Conservation (phyloP, 1,139 yeast species). For the Pichia sp. region DNA sequence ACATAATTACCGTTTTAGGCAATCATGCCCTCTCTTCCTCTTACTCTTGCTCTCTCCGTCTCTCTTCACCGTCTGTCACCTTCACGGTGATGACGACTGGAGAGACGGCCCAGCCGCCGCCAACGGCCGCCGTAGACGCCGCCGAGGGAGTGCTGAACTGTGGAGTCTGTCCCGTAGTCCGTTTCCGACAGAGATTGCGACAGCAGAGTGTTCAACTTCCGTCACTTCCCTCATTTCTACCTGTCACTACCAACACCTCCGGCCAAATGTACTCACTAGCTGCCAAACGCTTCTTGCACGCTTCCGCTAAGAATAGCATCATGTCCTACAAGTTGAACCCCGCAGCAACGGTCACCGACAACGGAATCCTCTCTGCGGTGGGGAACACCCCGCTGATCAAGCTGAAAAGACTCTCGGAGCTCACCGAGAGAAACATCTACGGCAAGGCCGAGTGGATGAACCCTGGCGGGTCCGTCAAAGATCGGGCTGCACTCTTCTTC, state of each 20-base stretch:
- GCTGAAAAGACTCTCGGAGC: conserved; percentile 56
- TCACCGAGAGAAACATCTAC: conserved; percentile 74
- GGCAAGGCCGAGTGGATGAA: conserved; percentile 91
- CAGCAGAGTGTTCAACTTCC: too few species aligned
- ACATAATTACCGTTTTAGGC: neutral
- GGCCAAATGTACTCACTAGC: conserved; percentile 2
- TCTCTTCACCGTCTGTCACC: too few species aligned
- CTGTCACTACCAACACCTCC: too few species aligned
- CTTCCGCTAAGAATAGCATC: neutral
- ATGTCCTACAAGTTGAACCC: conserved; percentile 11
- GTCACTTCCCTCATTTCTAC: too few species aligned
- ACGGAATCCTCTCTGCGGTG: conserved; percentile 35
- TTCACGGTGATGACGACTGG: too few species aligned
- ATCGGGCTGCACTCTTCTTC: conserved; percentile 79
- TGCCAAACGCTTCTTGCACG: conserved; percentile 7
- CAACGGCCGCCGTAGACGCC: neutral
- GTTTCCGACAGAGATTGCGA: too few species aligned
- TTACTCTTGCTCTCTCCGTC: neutral
- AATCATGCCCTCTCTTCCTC: neutral
- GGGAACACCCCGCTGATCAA: conserved; percentile 84
- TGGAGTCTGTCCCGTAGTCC: too few species aligned
- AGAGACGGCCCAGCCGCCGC: too few species aligned
- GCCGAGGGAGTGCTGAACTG: neutral
- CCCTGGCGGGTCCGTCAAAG: conserved; percentile 93
- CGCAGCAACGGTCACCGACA: conserved; percentile 5